A percentile compares a stretch with the other conserved stretches of the same genome.
These are phyloP conservation scores for Colletotrichum agaves DNA, from an alignment of 2,329 filamentous ascomycete genomes.

Conservation along the genomic window DNA sequence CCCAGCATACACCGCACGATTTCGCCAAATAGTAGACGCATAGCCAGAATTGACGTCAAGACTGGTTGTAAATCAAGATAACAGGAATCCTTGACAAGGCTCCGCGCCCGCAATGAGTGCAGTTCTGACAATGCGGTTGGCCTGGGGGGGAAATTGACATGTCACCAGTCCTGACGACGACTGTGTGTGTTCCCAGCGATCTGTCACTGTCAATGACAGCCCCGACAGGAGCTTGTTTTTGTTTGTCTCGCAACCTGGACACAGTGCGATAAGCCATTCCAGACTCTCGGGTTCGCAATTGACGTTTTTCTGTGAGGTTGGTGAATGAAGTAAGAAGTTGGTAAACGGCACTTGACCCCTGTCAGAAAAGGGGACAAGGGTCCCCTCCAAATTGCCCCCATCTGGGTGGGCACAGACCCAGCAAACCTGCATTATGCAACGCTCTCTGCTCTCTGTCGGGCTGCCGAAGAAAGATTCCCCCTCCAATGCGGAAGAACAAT, in stretches of 20 bases:
- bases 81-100: no score
- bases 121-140: no score
- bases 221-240: neutral
- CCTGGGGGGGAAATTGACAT: no score
- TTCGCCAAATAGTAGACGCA: no score
- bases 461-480: neutral
- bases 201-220: no score
- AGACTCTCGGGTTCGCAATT: neutral
- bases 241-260: neutral
- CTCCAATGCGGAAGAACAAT: neutral
- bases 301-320: neutral
- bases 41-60: no score
- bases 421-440: conserved; percentile 17
- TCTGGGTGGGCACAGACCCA: neutral
- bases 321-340: neutral
- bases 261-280: neutral
- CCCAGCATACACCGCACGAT: no score
- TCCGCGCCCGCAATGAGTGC: no score
- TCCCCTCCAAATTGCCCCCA: neutral
- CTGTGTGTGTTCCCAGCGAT: no score
- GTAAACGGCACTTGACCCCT: conserved; percentile 13
- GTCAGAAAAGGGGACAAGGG: neutral
- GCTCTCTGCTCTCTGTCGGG: neutral
- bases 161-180: no score
- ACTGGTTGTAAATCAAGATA: no score